Base-by-base conservation (phyloP, 116 monocot genomes). In the Zostera marina region DNA sequence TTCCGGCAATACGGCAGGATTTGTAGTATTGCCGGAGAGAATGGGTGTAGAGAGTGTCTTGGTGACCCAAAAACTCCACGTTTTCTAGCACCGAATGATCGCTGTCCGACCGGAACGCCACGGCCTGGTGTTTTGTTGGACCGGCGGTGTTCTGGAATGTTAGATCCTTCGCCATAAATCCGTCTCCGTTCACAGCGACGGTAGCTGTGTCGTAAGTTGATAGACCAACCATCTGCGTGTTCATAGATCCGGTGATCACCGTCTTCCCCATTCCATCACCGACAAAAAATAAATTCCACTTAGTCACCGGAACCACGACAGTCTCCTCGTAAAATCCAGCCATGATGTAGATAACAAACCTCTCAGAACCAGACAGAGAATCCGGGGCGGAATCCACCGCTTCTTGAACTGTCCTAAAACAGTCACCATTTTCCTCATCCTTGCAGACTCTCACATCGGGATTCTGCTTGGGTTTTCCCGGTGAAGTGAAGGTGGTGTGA, bases 241-340 rank as follows among this genome's bases (percentile, higher is more conserved):
- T 78, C 25, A 76, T 63, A 8, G 52, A 51, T 6, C 82, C 85
- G 3, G 85, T 82, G 22, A 91, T 91, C 57, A 91, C 70, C 12
- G 85, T 91, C 40, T 71, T 81, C 41, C 91, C 84, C 69, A 76
- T 89, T 9, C 89, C 89, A 10, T 89, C 89, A 1, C 89, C 89
- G 6, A 81, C 15, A 12, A 91, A 77, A 9, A 80, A 75, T 53
- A 91, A 8, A 40, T 85, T 85, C 12, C 73, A 85, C 77, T 85
- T 91, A 68, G 71, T 69, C 58, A 61, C 79, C 55, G 85, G 74
- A 41, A 91, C 68, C 26, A 70, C 23, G 42, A 91, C 91, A 2
- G 59, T 79, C 73, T 91, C 91, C 15, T 63, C 47, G 57, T 91
- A 91, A 13, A 79, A 69, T 51, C 91, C 91, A 19, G 58, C 63